Base-by-base conservation (phyloP, 805 yeast genomes). In the Pichia pseudocactophila region DNA sequence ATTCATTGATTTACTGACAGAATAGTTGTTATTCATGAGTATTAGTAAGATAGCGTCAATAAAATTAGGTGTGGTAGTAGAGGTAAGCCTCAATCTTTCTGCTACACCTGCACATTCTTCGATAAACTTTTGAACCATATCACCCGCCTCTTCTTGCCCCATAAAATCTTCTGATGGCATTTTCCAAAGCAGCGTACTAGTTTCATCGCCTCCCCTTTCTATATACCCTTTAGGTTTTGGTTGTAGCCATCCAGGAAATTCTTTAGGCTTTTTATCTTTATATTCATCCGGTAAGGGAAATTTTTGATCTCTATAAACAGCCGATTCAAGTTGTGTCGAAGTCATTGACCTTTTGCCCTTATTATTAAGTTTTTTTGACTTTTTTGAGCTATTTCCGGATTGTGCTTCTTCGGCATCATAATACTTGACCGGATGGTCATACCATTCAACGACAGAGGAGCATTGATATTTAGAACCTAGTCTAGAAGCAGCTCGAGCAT, bases 161-260 rank as follows among this genome's bases (percentile, higher is more conserved):
- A 12, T 13, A 19, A 2, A n/a, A 3, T 48, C 30, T 1, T 55
- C 49, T 10, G 53, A 51, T 0, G 71, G 69, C 27, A 68, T 63
- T 50, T 70, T 72, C 95, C 96, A 92, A 52, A 81, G 60, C 7
- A 86, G 60, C 0, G 78, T 73, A 18, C 70, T 66, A 0, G 87
- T 78, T 17, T 72, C 77, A 52, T 80, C 83, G 3, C 74, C 78
- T 2, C 97, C 97, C 53, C 97, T 70, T 53, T 87, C 95, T 7
- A 84, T 64, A 58, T 85, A 87, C 0, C 95, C 95, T 39, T 70
- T 68, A 0, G 95, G 95, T 46, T 80, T 65, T 3, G 80, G 82
- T 55, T 82, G 89, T 26, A 85, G 62, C 95, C 95, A 86, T 0
- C 70, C 71, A 0, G 89, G 89, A 42, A 67, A 75, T 0, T 76